Conservation (phyloP, 2,329 filamentous ascomycete species). For the Fusarium citri region DNA sequence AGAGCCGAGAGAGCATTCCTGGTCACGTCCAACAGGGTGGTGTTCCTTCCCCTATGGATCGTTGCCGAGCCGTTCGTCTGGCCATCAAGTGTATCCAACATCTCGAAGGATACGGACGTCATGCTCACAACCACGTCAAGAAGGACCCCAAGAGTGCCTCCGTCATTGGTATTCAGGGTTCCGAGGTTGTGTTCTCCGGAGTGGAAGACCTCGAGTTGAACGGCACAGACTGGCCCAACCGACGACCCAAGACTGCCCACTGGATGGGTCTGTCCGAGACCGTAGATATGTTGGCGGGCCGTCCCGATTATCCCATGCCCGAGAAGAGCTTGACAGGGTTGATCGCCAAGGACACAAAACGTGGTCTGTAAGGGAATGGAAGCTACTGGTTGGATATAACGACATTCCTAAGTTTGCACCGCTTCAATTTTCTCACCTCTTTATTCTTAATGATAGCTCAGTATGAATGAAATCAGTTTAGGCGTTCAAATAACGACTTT, state of each 20-base stretch:
- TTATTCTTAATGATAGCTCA: slow-evolving; percentile 37
- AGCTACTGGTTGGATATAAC: slow-evolving; percentile 17
- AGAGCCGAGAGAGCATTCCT: slow-evolving; percentile 89
- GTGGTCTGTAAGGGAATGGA: slow-evolving; percentile 54
- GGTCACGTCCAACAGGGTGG: slow-evolving; percentile 96
- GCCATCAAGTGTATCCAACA: slow-evolving; percentile 96
- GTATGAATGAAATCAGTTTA: slow-evolving; percentile 35
- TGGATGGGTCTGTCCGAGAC: slow-evolving; percentile 85
- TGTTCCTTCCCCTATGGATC: slow-evolving; percentile 94
- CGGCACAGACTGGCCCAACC: slow-evolving; percentile 93
- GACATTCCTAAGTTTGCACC: slow-evolving; percentile 18
- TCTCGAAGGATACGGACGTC: slow-evolving; percentile 80
- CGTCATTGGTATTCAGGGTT: slow-evolving; percentile 93
- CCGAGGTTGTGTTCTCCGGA: slow-evolving; percentile 85
- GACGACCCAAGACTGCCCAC: slow-evolving; percentile 84
- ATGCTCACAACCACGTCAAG: slow-evolving; percentile 74
- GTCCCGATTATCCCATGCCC: slow-evolving; percentile 66
- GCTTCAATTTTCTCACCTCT: slow-evolving; percentile 23
- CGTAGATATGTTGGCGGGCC: slow-evolving; percentile 86
- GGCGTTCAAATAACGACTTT: slow-evolving; percentile 15
- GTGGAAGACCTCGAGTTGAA: slow-evolving; percentile 84
- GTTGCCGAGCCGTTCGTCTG: slow-evolving; percentile 89
- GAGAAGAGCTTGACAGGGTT: slow-evolving; percentile 63
- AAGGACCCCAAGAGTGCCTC: slow-evolving; percentile 78
- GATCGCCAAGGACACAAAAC: slow-evolving; percentile 70